Evolutionary conservation across 805 yeast species (phyloP), one percentile per base, ranked within the genome.

Genomic region (Pichia nakasei): DNA sequence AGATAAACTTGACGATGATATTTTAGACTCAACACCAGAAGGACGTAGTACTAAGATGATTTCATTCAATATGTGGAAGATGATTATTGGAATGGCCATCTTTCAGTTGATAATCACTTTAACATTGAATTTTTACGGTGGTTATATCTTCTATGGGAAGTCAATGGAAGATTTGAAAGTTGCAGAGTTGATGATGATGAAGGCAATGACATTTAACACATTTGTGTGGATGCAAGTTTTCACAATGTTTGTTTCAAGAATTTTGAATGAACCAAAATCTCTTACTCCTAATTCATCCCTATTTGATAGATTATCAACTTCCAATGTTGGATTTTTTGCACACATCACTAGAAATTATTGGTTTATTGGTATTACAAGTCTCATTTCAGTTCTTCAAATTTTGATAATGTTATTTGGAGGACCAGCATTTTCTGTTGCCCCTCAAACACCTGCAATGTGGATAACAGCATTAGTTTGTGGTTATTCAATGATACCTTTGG

Each of bases 151-250:
- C 59, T 78, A 64, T 52, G 66, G 66, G 4, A 38, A 38, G 20
- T 4, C 21, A 6, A 24, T 26, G 13, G 39, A 41, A 24, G 52
- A 52, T 3, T 56, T 55, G 8, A 55, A 65, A 24, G 53, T 63
- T 19, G 78, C 70, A 50, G 73, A 79, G 48, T 60, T 67, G 39
- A 73, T 72, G 45, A 81, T 82, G 64, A 64, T 91, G 32, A 74
- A 78, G 51, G 87, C 97, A 3, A 70, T 89, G 76, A 91, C 95
- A 1, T 93, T 93, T 70, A 93, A 93, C 63, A 73, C 97, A 0
- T 93, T 93, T 70, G 97, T 93, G 39, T 93, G 98, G 98, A 70
- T 93, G 63, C 99, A 93, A 67, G 83, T 93, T 60, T 93, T 93
- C 76, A 88, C 91, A 54, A 72, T 93, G 65, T 78, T 91, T 57